A percentile compares a stretch with the other conserved stretches of the same genome.
phyloP scores from a whole-genome alignment of 2,329 filamentous ascomycete species.

The Grosmannia clavigera region DNA sequence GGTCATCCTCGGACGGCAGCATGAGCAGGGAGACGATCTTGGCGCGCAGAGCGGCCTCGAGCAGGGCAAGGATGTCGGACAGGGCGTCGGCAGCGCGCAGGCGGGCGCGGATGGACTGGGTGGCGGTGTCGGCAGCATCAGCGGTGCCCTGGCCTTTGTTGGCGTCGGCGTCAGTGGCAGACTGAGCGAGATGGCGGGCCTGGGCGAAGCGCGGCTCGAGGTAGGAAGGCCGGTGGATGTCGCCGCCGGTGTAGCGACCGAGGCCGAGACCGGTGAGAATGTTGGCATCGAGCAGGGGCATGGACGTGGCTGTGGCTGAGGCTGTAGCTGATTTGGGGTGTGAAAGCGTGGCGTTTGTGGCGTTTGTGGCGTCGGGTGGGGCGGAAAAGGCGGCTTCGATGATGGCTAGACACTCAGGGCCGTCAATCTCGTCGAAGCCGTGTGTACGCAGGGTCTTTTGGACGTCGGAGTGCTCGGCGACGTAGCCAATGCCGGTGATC shows the following conservation, averaged over 20 bases:
- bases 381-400: slow-evolving; percentile 12
- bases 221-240: slow-evolving; percentile 8
- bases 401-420: slow-evolving; percentile 13
- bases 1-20: slow-evolving; percentile 7
- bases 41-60: slow-evolving; percentile 4
- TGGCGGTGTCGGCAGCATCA: not conserved
- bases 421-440: slow-evolving; percentile 12
- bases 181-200: slow-evolving; percentile 6
- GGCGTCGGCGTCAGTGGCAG: not conserved
- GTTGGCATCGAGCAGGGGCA: slow-evolving; percentile 5
- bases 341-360: not conserved
- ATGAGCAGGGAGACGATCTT: slow-evolving; percentile 10
- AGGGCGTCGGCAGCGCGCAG: slow-evolving; percentile 4
- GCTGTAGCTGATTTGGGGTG: not conserved
- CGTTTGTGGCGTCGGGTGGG: not conserved
- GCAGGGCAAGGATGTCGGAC: not conserved
- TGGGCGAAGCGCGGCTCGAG: slow-evolving; percentile 10
- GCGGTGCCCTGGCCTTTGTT: not conserved
- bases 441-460: slow-evolving; percentile 12
- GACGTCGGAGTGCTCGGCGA: slow-evolving; percentile 14
- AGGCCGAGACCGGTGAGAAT: slow-evolving; percentile 12
- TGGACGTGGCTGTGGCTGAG: not conserved
- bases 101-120: slow-evolving; percentile 6
- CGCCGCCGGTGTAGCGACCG: slow-evolving; percentile 10
- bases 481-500: slow-evolving; percentile 21